phyloP scores from a whole-genome alignment of 129 eudicot genomes.

The Escallonia rubra region DNA sequence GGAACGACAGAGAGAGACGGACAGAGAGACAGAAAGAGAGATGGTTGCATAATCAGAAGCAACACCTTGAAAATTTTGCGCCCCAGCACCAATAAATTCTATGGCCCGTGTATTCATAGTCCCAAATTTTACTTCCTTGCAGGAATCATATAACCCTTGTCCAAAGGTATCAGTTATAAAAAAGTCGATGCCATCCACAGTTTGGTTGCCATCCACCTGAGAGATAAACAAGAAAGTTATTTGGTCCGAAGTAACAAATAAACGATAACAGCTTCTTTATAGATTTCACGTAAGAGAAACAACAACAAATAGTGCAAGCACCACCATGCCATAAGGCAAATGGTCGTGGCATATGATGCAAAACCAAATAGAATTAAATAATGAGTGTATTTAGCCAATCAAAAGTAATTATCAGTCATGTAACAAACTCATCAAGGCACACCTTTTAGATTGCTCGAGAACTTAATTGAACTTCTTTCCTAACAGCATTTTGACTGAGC shows the following conservation, averaged over 20 bases:
- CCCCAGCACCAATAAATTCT: slow-evolving; percentile 62
- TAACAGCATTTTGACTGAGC: no score
- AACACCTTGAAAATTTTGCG: slow-evolving; percentile 49
- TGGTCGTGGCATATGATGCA: not conserved
- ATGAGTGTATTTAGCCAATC: not conserved
- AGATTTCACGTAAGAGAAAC: not conserved
- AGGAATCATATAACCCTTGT: slow-evolving; percentile 54
- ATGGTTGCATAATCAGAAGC: not conserved
- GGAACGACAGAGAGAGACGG: not conserved
- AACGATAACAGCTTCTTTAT: not conserved
- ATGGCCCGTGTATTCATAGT: slow-evolving; percentile 69
- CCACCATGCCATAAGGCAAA: not conserved
- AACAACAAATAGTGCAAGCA: not conserved
- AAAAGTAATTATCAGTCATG: no score
- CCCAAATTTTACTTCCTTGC: slow-evolving; percentile 76
- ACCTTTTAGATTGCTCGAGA: not conserved
- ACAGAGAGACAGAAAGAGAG: not conserved
- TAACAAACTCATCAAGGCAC: not conserved
- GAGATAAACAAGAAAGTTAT: not conserved
- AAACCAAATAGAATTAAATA: not conserved
- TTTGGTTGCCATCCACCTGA: slow-evolving; percentile 42
- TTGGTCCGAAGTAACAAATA: not conserved
- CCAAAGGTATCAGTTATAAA: slow-evolving; percentile 47
- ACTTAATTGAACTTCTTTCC: not conserved
- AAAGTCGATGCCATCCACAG: slow-evolving; percentile 58